Conservation (phyloP, 768 basidiomycete genomes). For the Suillus tomentosus region DNA sequence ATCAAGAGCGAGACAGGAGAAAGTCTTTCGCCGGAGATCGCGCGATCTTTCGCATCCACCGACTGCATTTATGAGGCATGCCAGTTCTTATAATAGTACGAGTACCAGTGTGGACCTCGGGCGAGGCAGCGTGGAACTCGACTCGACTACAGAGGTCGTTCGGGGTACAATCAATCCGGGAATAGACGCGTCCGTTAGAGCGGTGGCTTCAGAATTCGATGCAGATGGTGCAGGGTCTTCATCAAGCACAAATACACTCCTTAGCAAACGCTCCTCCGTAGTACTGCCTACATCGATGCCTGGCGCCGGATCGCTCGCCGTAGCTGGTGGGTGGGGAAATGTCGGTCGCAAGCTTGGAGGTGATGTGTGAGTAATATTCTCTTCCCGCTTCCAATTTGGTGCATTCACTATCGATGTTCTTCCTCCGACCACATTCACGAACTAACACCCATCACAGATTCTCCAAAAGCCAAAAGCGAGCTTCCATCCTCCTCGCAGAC, state of each 20-base stretch:
- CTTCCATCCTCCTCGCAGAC: conserved; percentile 64
- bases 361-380: conserved; percentile 47
- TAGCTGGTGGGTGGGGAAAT: conserved; percentile 43
- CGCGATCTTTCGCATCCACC: conserved; percentile 20
- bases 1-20: conserved; percentile 9
- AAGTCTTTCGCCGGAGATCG: conserved; percentile 31
- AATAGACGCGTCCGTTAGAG: not conserved
- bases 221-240: not conserved
- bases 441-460: conserved; percentile 43
- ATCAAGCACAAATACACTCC: too few relatives aligned
- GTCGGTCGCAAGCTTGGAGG: conserved; percentile 63
- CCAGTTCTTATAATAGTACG: not conserved
- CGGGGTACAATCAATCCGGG: not conserved
- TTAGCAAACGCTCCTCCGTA: conserved; percentile 14
- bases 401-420: not conserved
- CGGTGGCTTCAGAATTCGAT: not conserved
- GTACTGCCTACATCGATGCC: conserved; percentile 43
- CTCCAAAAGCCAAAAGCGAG: conserved; percentile 67
- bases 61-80: conserved; percentile 7
- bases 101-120: conserved; percentile 5
- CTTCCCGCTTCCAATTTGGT: not conserved
- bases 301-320: conserved; percentile 39
- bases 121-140: not conserved
- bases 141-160: not conserved
- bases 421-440: not conserved